Base-by-base conservation (phyloP, 495 filamentous ascomycete genomes). In the Letharia lupina region DNA sequence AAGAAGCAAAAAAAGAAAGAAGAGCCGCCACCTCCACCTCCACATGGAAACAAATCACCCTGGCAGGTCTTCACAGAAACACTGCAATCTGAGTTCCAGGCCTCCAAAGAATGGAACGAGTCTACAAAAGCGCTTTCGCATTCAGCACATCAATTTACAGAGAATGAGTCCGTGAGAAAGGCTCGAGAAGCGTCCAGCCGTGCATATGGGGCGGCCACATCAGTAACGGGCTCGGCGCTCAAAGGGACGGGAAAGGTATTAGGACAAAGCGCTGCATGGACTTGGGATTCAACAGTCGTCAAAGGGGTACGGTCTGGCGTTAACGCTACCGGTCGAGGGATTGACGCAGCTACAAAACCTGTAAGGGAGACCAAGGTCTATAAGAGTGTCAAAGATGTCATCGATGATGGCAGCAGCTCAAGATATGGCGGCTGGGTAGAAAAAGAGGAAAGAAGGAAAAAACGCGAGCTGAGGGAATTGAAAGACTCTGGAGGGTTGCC, bases 51-150 rank as follows among this genome's bases (percentile, higher is more conserved):
- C 77, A 98, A 98, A 79, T 90, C 93, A 11, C 94, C 94, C 42
- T 96, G 94, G 90, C 91, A 96, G 76, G 94, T 98, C 48, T 98
- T 98, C 81, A 89, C 91, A 67, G 94, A 98, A 70, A 98, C 94
- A 63, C 84, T 98, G 75, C 85, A 90, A 72, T 80, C 82, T 61
- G 94, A 98, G 74, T 94, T 98, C 77, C 93, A 96, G 73, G 89
- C 92, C 39, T 98, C 94, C 23, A 96, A 98, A 74, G 94, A 98
- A 76, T 98, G 95, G 94, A 94, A 98, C 71, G 94, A 98, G 70
- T 96, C 91, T 54, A 98, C 93, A 23, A 97, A 98, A 75, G 91
- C 92, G 62, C 83, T 98, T 15, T 91, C 91, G 16, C 88, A 89
- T 47, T 89, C 87, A 1, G 92, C 91, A 35, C 87, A 96, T 70